Evolutionary conservation across 2,329 filamentous ascomycete genomes (phyloP), one percentile per base, ranked within the genome.

Genomic region (Magnaporthales sp.): DNA sequence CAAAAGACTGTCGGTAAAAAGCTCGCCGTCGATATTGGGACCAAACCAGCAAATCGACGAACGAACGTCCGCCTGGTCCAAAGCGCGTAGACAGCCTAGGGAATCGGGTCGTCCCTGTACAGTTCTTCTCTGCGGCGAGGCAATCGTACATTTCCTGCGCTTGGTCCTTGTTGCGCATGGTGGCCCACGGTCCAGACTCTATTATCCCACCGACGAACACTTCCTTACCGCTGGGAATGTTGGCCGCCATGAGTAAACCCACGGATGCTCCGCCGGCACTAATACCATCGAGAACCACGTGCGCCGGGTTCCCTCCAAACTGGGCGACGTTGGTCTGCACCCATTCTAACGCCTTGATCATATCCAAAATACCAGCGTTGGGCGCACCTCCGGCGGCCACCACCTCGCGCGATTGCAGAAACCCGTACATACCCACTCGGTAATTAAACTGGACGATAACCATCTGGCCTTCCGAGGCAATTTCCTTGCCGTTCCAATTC

Each of bases 361-460:
- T 27, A 32, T 64, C 62, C 62, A 8, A 26, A 4, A 64, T 46
- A 13, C 76, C 75, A 13, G 31, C 62, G 62, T 64, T 64, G 32
- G 51, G 31, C 4, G 62, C n/a, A 13, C 62, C 62, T 8, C 62
- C 62, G 1, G 10, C 31, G 1, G 62, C 30, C 8, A 3, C 11
- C 9, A 63, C 13, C 62, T 63, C 62, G 31, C n/a, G 30, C 8
- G 6, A 22, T 3, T 63, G 62, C 19, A 64, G 32, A 11, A 46
- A 64, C 10, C 62, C 62, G 62, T 51, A 51, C 31, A 51, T 51
- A 19, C 54, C 29, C 26, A 32, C 32, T 13, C 29, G 29, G 61
- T 19, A n/a, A 76, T 92, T 93, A 77, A 91, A 84, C 8, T 82
- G 88, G 2, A 93, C 89, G 0, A 92, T 85, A 0, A 93, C 78